Base-by-base conservation (phyloP, 768 basidiomycete genomes). In the Hortiboletus campestris region DNA sequence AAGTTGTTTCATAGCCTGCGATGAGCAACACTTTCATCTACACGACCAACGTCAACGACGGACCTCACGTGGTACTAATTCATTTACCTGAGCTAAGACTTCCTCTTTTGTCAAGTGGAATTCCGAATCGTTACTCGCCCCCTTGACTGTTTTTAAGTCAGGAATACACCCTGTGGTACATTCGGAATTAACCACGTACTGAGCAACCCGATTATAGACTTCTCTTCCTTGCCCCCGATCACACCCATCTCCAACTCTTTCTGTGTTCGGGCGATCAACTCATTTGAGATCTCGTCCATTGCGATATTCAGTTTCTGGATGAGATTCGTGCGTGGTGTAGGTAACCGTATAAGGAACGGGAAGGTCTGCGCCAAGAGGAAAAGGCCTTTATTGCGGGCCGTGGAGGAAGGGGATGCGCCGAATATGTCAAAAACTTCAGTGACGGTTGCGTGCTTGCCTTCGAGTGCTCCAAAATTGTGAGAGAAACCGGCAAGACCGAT, bases 401-500 rank as follows among this genome's bases (percentile, higher is more conserved):
- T 68, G 2, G 51, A 42, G 0, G 31, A 12, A 16, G 57, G 56
- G 7, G 73, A 63, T 16, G 58, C 56, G 3, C 25, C 35, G 46
- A 78, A 73, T 0, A 70, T 64, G 19, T 77, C 75, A 29, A 81
- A 77, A 5, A 73, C 68, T 7, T 75, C 70, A 3, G 74, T 69
- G 7, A 84, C 72, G 3, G 73, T 55, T 3, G 78, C 69, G 19
- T 63, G 64, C 50, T 80, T 75, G 2, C 83, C 83, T 9, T 79
- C 75, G 3, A 85, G 72, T 0, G 79, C 66, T 16, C 76, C 75
- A 57, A 84, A 85, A 61, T 84, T 74, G 60, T 85, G 78, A 6
- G 80, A 78, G 53, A 85, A 85, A 0, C 83, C 82, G 7, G 81
- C 82, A 34, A 84, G 79, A 16, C 84, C 82, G 48, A 85, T 74